phyloP scores from a whole-genome alignment of 352 stramenopile species.

The Globisporangium orthogonon region DNA sequence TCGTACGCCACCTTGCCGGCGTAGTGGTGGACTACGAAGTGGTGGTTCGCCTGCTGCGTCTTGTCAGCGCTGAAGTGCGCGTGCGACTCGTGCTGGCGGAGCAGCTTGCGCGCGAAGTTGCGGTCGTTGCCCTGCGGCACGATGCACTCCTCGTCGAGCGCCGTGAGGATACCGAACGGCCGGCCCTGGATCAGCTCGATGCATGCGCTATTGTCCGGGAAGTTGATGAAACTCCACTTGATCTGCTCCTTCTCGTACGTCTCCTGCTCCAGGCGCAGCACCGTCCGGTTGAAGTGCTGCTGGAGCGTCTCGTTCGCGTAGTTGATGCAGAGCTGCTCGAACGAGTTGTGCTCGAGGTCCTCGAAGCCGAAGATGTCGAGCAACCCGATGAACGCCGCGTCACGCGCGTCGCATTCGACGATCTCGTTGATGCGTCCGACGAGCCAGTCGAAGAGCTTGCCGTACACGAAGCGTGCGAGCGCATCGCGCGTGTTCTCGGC shows the following conservation, averaged over 20 bases:
- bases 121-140: conserved; percentile 82
- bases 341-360: conserved; percentile 88
- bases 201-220: conserved; percentile 86
- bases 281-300: conserved; percentile 89
- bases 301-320: conserved; percentile 92
- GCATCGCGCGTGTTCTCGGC: conserved; percentile 91
- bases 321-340: conserved; percentile 95
- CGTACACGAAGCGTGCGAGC: conserved; percentile 93
- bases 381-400: conserved; percentile 64
- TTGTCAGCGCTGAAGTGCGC: conserved; percentile 71
- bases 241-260: conserved; percentile 87
- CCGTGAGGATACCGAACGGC: conserved; percentile 77
- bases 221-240: conserved; percentile 87
- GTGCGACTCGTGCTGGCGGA: conserved; percentile 61
- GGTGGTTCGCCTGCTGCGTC: conserved; percentile 71
- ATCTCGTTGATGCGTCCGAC: conserved; percentile 85
- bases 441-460: conserved; percentile 92
- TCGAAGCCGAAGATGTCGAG: conserved; percentile 89
- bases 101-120: conserved; percentile 83
- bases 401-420: conserved; percentile 48
- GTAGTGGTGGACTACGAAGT: conserved; percentile 90
- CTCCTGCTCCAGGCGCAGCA: conserved; percentile 85
- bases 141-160: conserved; percentile 89
- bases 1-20: conserved; percentile 92
- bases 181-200: conserved; percentile 88